phyloP scores from a whole-genome alignment of 2,329 filamentous ascomycete genomes.

The Neoascochyta sp. region DNA sequence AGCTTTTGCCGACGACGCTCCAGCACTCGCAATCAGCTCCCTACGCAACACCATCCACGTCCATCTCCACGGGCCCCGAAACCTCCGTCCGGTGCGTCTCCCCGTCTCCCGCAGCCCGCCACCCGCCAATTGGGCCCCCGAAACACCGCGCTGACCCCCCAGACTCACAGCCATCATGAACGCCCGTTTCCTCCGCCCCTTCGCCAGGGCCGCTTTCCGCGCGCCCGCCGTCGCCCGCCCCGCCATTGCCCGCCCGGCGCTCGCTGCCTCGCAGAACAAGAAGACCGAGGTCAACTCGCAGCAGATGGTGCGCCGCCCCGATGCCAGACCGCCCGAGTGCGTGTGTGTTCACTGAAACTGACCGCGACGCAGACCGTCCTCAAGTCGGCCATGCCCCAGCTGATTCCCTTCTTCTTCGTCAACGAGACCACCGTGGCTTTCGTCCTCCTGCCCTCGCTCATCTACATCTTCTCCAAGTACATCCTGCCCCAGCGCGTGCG shows the following conservation, averaged over 20 bases:
- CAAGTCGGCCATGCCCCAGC: conserved; percentile 45
- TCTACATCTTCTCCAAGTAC: conserved; percentile 46
- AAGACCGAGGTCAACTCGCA: conserved; percentile 31
- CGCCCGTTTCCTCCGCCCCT: conserved; percentile 42
- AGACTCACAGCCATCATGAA: conserved; percentile 37
- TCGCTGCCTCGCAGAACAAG: conserved; percentile 34
- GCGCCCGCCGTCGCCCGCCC: conserved; percentile 35
- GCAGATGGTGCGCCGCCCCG: conserved; percentile 30
- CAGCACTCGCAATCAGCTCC: conserved; percentile 20
- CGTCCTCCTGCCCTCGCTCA: conserved; percentile 41
- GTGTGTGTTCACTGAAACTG: conserved; percentile 11
- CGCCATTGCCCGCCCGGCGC: conserved; percentile 35
- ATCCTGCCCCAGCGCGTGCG: conserved; percentile 42
- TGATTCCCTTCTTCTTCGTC: conserved; percentile 46
- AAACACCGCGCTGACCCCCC: conserved; percentile 29
- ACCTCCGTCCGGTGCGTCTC: conserved; percentile 31
- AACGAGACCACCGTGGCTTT: conserved; percentile 44
- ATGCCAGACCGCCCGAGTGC: not conserved
- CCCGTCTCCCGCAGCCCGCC: conserved; percentile 12
- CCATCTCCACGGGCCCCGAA: conserved; percentile 33
- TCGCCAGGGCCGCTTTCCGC: conserved; percentile 40
- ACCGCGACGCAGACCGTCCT: conserved; percentile 33
- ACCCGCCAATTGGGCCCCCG: conserved; percentile 24
- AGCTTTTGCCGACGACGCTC: conserved; percentile 30
- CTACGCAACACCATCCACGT: conserved; percentile 32